phyloP scores from a whole-genome alignment of 2,329 filamentous ascomycete genomes.

The Davidsoniella virescens region DNA sequence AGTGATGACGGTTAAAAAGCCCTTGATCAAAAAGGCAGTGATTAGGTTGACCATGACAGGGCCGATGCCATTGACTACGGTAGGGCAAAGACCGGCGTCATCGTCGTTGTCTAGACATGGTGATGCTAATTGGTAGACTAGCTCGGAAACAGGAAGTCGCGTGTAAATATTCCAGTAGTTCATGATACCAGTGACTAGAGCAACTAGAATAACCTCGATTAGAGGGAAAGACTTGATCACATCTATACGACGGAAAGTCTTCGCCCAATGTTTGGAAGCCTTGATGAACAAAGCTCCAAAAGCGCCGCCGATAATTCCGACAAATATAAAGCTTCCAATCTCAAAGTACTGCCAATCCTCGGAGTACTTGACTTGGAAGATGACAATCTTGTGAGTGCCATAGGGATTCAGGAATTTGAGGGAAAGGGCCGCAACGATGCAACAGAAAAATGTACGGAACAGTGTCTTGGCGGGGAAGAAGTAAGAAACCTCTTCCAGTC shows the following conservation, averaged over 20 bases:
- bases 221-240: constrained; percentile 71
- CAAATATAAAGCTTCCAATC: constrained; percentile 65
- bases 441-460: constrained; percentile 96
- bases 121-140: constrained; percentile 78
- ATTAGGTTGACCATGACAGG: constrained; percentile 55
- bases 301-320: constrained; percentile 71
- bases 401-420: constrained; percentile 94
- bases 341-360: constrained; percentile 93
- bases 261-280: constrained; percentile 77
- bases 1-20: constrained; percentile 71
- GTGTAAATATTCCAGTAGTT: constrained; percentile 92
- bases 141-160: constrained; percentile 74
- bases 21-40: constrained; percentile 76
- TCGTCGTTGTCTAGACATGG: constrained; percentile 61
- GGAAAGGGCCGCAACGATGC: constrained; percentile 78
- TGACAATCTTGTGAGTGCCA: constrained; percentile 87
- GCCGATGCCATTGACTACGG: constrained; percentile 57
- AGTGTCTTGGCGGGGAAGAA: constrained; percentile 96
- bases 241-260: constrained; percentile 65
- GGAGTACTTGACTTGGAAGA: constrained; percentile 85
- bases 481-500: constrained; percentile 87
- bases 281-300: constrained; percentile 92
- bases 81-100: constrained; percentile 58
- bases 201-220: constrained; percentile 76
- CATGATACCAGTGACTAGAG: constrained; percentile 63